Percentiles rank a stretch among this genome's conserved stretches.
phyloP scores from a whole-genome alignment of 2,329 filamentous ascomycete species.

The Apiospora aurea region DNA sequence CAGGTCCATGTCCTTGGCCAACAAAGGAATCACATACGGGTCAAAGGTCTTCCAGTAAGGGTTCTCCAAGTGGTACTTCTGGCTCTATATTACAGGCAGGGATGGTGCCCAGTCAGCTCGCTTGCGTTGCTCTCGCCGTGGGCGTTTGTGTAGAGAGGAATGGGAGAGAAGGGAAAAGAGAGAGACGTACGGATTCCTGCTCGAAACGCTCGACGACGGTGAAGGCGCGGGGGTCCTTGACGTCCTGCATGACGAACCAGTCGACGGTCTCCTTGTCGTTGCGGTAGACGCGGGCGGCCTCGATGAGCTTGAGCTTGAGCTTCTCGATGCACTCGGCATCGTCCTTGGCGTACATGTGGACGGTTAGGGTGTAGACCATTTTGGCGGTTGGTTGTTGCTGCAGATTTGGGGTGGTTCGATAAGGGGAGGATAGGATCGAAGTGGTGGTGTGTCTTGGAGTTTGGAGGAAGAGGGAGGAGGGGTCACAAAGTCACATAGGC shows the following conservation, averaged over 20 bases:
- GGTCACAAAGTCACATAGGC: background rate
- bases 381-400: slow-evolving; percentile 33
- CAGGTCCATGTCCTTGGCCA: slow-evolving; percentile 74
- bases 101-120: background rate
- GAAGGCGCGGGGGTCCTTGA: slow-evolving; percentile 72
- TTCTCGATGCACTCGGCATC: slow-evolving; percentile 69
- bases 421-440: too few relatives aligned
- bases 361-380: slow-evolving; percentile 75
- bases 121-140: too few relatives aligned
- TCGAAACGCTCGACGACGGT: slow-evolving; percentile 79
- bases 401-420: background rate
- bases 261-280: slow-evolving; percentile 74
- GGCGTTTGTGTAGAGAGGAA: background rate
- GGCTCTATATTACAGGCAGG: slow-evolving; percentile 46
- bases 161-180: background rate
- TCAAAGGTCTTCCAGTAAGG: slow-evolving; percentile 81
- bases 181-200: slow-evolving; percentile 63
- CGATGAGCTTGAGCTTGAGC: slow-evolving; percentile 74
- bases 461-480: slow-evolving; percentile 7
- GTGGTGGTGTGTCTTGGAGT: background rate
- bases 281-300: slow-evolving; percentile 76
- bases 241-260: slow-evolving; percentile 82
- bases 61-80: slow-evolving; percentile 71
- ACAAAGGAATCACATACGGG: slow-evolving; percentile 70
- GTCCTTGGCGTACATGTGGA: slow-evolving; percentile 74